A percentile compares a stretch with the other conserved stretches of the same genome.
phyloP scores from a whole-genome alignment of 2,329 filamentous ascomycete genomes.

The Coleophoma eucalyptorum region DNA sequence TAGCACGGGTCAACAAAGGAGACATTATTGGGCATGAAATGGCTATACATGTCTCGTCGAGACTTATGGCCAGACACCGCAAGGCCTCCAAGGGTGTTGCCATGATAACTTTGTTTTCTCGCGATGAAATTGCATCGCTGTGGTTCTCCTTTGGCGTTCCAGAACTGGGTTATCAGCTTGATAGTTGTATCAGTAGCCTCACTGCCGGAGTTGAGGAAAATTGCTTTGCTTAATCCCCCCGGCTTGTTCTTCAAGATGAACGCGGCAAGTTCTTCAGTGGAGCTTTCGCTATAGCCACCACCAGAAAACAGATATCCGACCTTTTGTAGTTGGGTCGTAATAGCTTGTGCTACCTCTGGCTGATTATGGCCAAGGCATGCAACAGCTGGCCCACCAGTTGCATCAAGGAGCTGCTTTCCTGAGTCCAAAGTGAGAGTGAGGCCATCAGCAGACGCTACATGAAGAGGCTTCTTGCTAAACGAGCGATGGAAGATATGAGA shows the following conservation, averaged over 20 bases:
- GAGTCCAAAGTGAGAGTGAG: conserved; percentile 5
- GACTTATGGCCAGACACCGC: conserved; percentile 49
- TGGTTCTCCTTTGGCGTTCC: conserved; percentile 38
- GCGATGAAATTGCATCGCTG: conserved; percentile 48
- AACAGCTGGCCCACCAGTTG: conserved; percentile 69
- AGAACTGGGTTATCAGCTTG: conserved; percentile 63
- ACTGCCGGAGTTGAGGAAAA: conserved; percentile 53
- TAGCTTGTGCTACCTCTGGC: conserved; percentile 48
- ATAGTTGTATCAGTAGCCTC: conserved; percentile 64
- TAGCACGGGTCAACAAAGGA: conserved; percentile 56
- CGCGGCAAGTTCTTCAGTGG: conserved; percentile 39
- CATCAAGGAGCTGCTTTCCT: conserved; percentile 62
- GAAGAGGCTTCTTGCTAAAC: background rate
- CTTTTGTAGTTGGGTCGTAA: conserved; percentile 31
- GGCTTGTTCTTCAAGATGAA: conserved; percentile 30
- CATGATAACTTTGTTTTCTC: conserved; percentile 61
- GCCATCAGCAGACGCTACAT: conserved; percentile 5
- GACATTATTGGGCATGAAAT: conserved; percentile 46
- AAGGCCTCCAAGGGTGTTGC: conserved; percentile 58
- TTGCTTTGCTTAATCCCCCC: background rate
- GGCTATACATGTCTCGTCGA: conserved; percentile 50
- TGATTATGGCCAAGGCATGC: conserved; percentile 64
- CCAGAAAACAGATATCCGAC: conserved; percentile 1
- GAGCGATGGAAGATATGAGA: background rate
- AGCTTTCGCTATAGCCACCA: conserved; percentile 29